Evolutionary conservation across 371 early-diverging fungal genomes (phyloP), one percentile per base, ranked within the genome.

Genomic region (Mucor irregularis): DNA sequence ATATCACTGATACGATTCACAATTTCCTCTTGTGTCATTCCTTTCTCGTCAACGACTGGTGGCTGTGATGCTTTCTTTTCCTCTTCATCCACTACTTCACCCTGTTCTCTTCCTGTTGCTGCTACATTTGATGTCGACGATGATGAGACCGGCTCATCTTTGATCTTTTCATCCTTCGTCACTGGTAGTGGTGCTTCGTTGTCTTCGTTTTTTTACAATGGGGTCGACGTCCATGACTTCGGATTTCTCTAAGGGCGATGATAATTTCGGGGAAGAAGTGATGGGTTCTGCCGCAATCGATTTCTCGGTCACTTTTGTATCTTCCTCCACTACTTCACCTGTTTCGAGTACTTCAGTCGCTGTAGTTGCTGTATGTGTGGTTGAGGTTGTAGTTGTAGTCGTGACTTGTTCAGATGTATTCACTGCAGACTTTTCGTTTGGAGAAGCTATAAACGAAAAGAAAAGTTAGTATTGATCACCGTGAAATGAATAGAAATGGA

Each of bases 1-100:
- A 79, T 79, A 45, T 76, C 71, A 44, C 66, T 76, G 62, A 79
- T 79, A 5, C 80, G 74, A 19, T 73, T 74, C 1, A 79, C 76
- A 30, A 79, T 79, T 43, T 76, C 66, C 31, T 79, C 76, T 49
- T 79, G 76, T 14, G 78, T 71, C 57, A 78, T 43, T 16, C 6
- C 22, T 4, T 52, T 42, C n/a, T 39, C 52, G 3, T 49, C 30
- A 24, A 4, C 28, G 6, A 30, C 17, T 1, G 22, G 8, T 52
- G 28, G 22, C 1, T 30, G 29, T 22, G 39, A 21, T 44, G 35
- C 13, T 11, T 17, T 31, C 26, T 43, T 38, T 38, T 29, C 40
- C 0, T 29, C 44, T 28, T 45, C 39, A 11, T 53, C 25, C 11
- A 14, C n/a, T 22, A 24, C 13, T 28, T 47, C 48, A 6, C 34